These are phyloP conservation scores for Trypanosoma melophagium DNA, from an alignment of 208 protist species.

Conservation along the genomic window DNA sequence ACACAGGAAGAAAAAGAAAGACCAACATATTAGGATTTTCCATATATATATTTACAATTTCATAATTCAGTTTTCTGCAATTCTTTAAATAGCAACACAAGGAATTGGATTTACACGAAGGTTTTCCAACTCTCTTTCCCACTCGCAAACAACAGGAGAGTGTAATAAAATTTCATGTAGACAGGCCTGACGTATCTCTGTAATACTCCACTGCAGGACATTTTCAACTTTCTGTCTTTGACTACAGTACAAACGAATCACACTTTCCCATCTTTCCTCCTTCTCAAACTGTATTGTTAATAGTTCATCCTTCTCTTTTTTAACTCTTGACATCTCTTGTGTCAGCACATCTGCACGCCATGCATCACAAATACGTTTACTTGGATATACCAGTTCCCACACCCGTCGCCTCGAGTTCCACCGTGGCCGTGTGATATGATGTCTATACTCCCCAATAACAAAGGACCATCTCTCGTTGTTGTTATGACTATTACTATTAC, in stretches of 20 bases:
- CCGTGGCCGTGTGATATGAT: constrained; percentile 37
- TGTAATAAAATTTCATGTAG: constrained; percentile 57
- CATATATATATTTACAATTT: background rate
- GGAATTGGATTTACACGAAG: constrained; percentile 77
- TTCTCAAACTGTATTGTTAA: background rate
- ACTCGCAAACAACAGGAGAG: constrained; percentile 66
- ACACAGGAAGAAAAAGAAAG: background rate
- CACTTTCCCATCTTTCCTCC: constrained; percentile 52
- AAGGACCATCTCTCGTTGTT: constrained; percentile 12
- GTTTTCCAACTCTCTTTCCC: constrained; percentile 64
- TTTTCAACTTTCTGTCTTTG: background rate
- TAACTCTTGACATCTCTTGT: background rate
- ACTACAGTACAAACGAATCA: constrained; percentile 62
- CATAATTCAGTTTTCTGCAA: background rate
- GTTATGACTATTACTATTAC: background rate
- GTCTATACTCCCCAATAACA: constrained; percentile 57
- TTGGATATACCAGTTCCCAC: constrained; percentile 79
- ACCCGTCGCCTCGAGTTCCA: constrained; percentile 55
- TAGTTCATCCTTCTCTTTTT: background rate
- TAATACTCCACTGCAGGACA: constrained; percentile 49
- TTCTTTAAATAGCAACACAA: constrained; percentile 49
- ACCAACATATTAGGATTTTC: background rate
- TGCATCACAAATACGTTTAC: constrained; percentile 25
- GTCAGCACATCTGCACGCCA: background rate
- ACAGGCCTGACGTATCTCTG: constrained; percentile 64